Conservation (phyloP, 345 rosid genomes). For the Heritiera littoralis region DNA sequence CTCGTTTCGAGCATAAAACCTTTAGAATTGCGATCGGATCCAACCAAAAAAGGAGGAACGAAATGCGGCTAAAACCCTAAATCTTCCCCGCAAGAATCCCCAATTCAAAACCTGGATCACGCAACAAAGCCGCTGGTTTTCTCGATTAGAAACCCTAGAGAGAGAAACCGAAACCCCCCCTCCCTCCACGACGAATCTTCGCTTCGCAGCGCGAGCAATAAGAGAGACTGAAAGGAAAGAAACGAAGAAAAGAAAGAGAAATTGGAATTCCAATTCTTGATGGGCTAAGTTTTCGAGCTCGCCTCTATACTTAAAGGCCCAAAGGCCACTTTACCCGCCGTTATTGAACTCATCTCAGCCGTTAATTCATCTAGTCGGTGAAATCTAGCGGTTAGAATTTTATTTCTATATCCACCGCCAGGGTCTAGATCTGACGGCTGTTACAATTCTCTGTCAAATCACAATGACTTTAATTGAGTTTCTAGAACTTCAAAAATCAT, state of each 20-base stretch:
- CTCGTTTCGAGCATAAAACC: constrained; percentile 3
- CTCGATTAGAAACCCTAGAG: constrained; percentile 5
- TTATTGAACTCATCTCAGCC: neutral
- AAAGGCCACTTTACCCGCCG: neutral
- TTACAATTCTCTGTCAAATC: neutral
- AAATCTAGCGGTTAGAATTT: neutral
- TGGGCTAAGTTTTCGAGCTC: neutral
- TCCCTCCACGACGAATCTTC: neutral
- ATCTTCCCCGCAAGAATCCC: constrained; percentile 3
- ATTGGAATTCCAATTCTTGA: neutral
- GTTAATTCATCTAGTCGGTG: neutral
- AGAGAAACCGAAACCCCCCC: constrained; percentile 2
- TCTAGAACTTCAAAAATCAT: neutral
- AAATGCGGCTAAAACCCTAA: constrained; percentile 16
- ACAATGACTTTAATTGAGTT: neutral
- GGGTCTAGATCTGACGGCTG: neutral
- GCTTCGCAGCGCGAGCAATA: neutral
- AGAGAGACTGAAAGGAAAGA: neutral
- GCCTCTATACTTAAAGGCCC: constrained; percentile 19
- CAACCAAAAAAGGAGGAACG: neutral
- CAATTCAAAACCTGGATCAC: constrained; percentile 14
- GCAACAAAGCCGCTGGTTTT: neutral
- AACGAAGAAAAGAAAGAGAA: too few relatives aligned
- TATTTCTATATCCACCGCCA: neutral
- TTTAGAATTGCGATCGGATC: constrained; percentile 1